These are phyloP conservation scores for Mortierella claussenii DNA, from an alignment of 192 early-diverging fungal species.

Conservation along the genomic window DNA sequence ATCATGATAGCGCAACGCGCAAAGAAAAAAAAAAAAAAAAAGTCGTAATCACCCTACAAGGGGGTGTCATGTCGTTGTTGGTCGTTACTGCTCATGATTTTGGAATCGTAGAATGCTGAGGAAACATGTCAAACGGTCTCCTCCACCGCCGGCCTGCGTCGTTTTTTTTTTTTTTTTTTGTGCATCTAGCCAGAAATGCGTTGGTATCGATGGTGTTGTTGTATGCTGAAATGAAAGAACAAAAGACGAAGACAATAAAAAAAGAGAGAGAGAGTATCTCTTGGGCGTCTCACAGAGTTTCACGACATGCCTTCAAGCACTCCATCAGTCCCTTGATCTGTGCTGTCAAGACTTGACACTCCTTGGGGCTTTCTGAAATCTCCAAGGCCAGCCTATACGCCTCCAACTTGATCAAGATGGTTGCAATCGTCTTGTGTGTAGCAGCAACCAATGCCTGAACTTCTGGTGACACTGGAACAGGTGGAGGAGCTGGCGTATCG, in stretches of 20 bases:
- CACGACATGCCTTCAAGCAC: conserved; percentile 48
- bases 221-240: too few relatives aligned
- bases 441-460: conserved; percentile 35
- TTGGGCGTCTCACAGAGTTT: conserved; percentile 33
- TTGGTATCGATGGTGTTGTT: too few relatives aligned
- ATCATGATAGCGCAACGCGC: neutral
- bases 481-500: conserved; percentile 28
- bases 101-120: too few relatives aligned
- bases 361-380: conserved; percentile 40
- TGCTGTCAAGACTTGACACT: conserved; percentile 29
- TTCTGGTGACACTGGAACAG: conserved; percentile 30
- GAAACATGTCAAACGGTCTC: too few relatives aligned
- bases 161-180: too few relatives aligned
- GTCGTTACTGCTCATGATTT: too few relatives aligned
- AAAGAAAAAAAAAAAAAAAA: conserved; percentile 5
- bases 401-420: conserved; percentile 40
- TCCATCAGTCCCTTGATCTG: conserved; percentile 53
- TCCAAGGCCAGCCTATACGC: conserved; percentile 38
- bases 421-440: conserved; percentile 49
- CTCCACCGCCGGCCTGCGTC: too few relatives aligned
- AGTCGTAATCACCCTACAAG: neutral
- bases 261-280: too few relatives aligned
- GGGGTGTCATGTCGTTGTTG: too few relatives aligned
- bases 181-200: too few relatives aligned
- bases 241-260: neutral